Percentiles rank a stretch among this genome's conserved stretches.
Conservation (phyloP, 495 filamentous ascomycete species). For the Amphirosellinia nigrospora region DNA sequence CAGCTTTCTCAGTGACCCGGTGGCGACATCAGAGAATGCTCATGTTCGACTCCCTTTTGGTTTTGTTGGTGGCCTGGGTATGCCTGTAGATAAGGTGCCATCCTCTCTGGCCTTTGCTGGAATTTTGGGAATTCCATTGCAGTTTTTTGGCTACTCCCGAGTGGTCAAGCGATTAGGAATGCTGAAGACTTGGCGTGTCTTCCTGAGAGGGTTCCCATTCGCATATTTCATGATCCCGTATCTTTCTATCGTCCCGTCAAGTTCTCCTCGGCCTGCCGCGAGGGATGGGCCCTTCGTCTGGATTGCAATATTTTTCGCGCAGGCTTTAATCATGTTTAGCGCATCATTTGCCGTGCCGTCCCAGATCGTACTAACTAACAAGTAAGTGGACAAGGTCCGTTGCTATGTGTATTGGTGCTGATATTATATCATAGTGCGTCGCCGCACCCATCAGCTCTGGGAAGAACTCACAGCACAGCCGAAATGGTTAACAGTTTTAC, state of each 20-base stretch:
- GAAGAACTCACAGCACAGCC: constrained; percentile 72
- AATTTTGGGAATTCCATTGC: constrained; percentile 68
- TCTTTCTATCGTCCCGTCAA: constrained; percentile 65
- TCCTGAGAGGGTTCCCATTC: constrained; percentile 67
- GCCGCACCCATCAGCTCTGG: constrained; percentile 70
- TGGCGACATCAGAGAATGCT: constrained; percentile 56
- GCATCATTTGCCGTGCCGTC: constrained; percentile 71
- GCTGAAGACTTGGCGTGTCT: constrained; percentile 62
- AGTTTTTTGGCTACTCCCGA: constrained; percentile 69
- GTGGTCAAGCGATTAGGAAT: constrained; percentile 64
- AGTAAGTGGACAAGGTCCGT: constrained; percentile 47
- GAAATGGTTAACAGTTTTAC: constrained; percentile 65
- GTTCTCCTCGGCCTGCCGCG: constrained; percentile 55
- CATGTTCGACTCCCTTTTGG: constrained; percentile 56
- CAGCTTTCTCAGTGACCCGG: constrained; percentile 71
- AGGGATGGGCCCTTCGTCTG: constrained; percentile 65
- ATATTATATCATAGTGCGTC: constrained; percentile 36
- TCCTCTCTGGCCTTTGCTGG: constrained; percentile 69
- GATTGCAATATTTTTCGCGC: constrained; percentile 62
- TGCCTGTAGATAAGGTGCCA: constrained; percentile 66
- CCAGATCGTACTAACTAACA: constrained; percentile 71
- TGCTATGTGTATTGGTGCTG: not conserved
- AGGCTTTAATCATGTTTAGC: constrained; percentile 68
- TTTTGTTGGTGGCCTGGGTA: constrained; percentile 72
- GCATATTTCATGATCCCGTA: constrained; percentile 68